Evolutionary conservation across 2,329 filamentous ascomycete species (phyloP).

Genomic region (Corniculantispora saksenae): DNA sequence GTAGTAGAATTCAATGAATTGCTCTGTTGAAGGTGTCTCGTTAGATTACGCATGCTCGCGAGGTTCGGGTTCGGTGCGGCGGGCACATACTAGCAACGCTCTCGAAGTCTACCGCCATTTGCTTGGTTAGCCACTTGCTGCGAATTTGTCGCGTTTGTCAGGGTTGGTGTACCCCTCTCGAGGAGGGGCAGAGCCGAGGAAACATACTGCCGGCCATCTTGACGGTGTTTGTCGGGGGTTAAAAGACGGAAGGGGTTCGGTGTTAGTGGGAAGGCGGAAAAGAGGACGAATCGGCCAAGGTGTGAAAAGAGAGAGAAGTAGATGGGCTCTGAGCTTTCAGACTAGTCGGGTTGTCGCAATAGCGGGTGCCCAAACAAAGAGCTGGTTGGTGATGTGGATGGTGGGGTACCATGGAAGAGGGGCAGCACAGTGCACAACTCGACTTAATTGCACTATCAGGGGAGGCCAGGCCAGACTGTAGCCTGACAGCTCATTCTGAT

Average conservation of each 20-base stretch:
- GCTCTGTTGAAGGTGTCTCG: slow-evolving; percentile 52
- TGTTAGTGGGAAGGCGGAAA: background rate
- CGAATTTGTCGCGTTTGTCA: slow-evolving; percentile 19
- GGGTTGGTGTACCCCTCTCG: background rate
- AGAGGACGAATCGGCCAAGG: slow-evolving; percentile 25
- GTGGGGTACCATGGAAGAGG: slow-evolving; percentile 18
- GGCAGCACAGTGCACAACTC: slow-evolving; percentile 17
- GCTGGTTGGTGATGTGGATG: slow-evolving; percentile 18
- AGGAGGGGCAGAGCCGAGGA: slow-evolving; percentile 9
- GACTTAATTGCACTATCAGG: background rate
- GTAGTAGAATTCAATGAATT: slow-evolving; percentile 93
- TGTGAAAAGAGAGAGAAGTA: slow-evolving; percentile 10
- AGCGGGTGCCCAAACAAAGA: slow-evolving; percentile 19
- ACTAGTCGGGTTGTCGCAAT: slow-evolving; percentile 19
- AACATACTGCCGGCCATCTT: slow-evolving; percentile 37
- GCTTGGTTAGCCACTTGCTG: slow-evolving; percentile 24
- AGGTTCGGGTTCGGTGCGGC: background rate
- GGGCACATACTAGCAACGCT: slow-evolving; percentile 47
- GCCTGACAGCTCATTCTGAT: too few relatives aligned
- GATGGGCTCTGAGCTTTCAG: slow-evolving; percentile 2
- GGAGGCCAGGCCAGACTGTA: background rate
- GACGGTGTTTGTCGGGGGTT: slow-evolving; percentile 20
- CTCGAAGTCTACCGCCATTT: slow-evolving; percentile 41
- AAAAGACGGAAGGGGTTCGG: background rate
- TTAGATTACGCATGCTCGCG: background rate